Evolutionary conservation across 371 early-diverging fungal genomes (phyloP), one percentile per base, ranked within the genome.

Genomic region (Batkoa obscura): DNA sequence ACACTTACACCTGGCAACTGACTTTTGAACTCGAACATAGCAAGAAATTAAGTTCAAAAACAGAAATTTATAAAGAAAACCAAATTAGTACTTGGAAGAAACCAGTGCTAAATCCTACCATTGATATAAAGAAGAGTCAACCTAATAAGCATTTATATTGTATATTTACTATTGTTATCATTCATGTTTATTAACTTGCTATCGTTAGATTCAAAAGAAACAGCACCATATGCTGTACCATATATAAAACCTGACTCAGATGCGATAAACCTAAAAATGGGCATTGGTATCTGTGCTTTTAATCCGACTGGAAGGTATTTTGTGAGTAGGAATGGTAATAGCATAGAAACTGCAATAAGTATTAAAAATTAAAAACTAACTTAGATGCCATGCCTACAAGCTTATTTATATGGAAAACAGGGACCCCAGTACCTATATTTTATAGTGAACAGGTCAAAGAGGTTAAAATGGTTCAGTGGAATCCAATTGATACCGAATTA

Each of bases 371-470:
- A 12, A 8, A 23, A 31, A n/a, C 38, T 8, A 37, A 31, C 15
- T 3, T 42, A 74, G 76, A 76, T 54, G 71, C 70, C 51, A 72
- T 73, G 70, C 73, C 77, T 10, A 65, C 59, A 45, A 51, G 61
- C 30, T 65, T 77, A 3, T 77, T 74, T 73, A 68, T 77, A 41
- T 75, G 75, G 74, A 64, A 72, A 50, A 43, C 74, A 23, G 35
- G 56, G 5, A 48, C 45, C 0, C 52, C 71, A 9, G 59, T 57
- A 2, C 72, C 67, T 50, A 57, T 67, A 0, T 72, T 67, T 6
- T 57, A 73, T 33, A 60, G 73, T 31, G 60, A 63, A 37, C 79
- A 78, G 59, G 31, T 59, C 37, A 23, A n/a, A 8, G 60, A 75
- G 12, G 65, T 78, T 13, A 62, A 58, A 37, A 41, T 45, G n/a